Evolutionary conservation across 768 basidiomycete genomes (phyloP).

Genomic region (Kwoniella sp.): DNA sequence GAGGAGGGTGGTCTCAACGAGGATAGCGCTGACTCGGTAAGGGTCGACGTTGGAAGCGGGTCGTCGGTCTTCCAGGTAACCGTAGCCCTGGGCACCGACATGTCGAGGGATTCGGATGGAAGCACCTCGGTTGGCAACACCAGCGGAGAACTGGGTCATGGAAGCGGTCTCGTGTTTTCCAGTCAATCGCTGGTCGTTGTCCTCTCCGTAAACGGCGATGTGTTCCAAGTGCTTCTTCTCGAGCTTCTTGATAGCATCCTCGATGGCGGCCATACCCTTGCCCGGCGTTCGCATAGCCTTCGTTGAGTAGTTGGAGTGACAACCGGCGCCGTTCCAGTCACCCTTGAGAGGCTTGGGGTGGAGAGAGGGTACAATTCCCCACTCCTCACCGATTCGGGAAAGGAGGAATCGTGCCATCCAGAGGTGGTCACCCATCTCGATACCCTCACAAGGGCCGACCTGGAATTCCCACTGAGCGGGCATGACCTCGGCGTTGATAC

Average conservation of each 20-base stretch:
- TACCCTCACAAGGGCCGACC: slow-evolving; percentile 96
- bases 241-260: slow-evolving; percentile 91
- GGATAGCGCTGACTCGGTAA: slow-evolving; percentile 78
- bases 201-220: slow-evolving; percentile 96
- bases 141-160: slow-evolving; percentile 85
- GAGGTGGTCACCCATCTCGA: slow-evolving; percentile 98
- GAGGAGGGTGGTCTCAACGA: slow-evolving; percentile 70
- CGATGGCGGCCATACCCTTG: slow-evolving; percentile 89
- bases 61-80: slow-evolving; percentile 94
- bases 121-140: slow-evolving; percentile 96
- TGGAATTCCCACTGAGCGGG: slow-evolving; percentile 99
- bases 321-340: slow-evolving; percentile 99
- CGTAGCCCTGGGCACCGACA: slow-evolving; percentile 87
- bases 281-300: slow-evolving; percentile 83
- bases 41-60: slow-evolving; percentile 99
- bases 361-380: slow-evolving; percentile 97
- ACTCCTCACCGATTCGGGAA: slow-evolving; percentile 93
- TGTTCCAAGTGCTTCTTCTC: slow-evolving; percentile 87
- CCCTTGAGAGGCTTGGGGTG: slow-evolving; percentile 96
- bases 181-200: slow-evolving; percentile 94
- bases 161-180: slow-evolving; percentile 97
- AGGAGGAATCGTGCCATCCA: slow-evolving; percentile 99
- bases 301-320: slow-evolving; percentile 96
- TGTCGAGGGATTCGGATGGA: slow-evolving; percentile 80
- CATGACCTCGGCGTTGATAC: slow-evolving; percentile 99